Evolutionary conservation across 495 filamentous ascomycete species (phyloP), one percentile per base, ranked within the genome.

Genomic region (Delitschia confertaspora): DNA sequence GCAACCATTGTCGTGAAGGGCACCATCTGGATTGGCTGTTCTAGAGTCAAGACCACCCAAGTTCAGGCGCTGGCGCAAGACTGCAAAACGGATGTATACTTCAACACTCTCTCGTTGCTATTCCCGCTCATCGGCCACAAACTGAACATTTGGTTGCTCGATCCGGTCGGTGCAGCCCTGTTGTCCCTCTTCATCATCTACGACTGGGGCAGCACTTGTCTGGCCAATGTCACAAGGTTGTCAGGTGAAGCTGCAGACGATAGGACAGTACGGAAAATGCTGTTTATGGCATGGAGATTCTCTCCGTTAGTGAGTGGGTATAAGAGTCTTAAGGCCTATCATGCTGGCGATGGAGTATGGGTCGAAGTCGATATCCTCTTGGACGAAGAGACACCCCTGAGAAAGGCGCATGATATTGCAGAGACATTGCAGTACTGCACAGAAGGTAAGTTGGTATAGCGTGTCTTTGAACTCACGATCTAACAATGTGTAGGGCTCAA

Each of bases 351-450:
- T 50, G 65, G 69, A 6, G 59, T 72, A 4, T 72, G 65, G 68
- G 67, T 66, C 1, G 68, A 73, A 48, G 53, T 69, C 26, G 68
- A 73, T 46, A 58, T 71, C 13, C 34, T 73, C 47, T 31, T 72
- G 46, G 57, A 67, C 39, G 61, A 65, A 51, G 57, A 65, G 13
- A 64, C 56, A 21, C 49, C 60, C 18, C 45, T 72, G 44, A 55
- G 56, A 35, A 51, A 52, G 16, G 54, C 59, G n/a, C 66, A 73
- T 55, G 68, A 73, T 52, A 57, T 71, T 42, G 63, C 65, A 11
- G 69, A 71, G 57, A 73, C 69, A 6, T 47, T 73, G 45, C 68
- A 72, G 53, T 71, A 73, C 49, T 73, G 69, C 42, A 57, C 26
- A n/a, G 63, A 66, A 41, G 58, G 18, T 37, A 7, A 7, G 20